A percentile compares a stretch with the other conserved stretches of the same genome.
Conservation (phyloP, 2,329 filamentous ascomycete genomes). For the Diaporthe humulicola region DNA sequence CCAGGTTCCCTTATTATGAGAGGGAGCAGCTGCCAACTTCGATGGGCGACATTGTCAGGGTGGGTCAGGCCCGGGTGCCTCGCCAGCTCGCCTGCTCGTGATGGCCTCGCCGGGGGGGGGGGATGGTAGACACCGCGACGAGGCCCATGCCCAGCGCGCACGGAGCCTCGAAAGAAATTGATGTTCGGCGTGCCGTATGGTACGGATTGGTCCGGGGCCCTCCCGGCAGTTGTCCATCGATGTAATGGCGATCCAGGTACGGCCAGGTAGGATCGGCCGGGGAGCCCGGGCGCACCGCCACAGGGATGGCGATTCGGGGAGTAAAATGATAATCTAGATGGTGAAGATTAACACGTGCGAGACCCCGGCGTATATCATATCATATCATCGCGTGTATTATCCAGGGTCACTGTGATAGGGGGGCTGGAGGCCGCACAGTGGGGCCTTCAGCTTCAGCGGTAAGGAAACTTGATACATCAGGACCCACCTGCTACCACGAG, state of each 20-base stretch:
- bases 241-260: conserved; percentile 1
- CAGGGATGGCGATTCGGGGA: conserved; percentile 6
- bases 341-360: conserved; percentile 14
- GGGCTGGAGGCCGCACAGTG: conserved; percentile 2
- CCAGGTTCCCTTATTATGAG: background rate
- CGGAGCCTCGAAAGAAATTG: conserved; percentile 14
- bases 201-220: conserved; percentile 21
- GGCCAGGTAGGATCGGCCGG: conserved; percentile 8
- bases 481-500: background rate
- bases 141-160: conserved; percentile 27
- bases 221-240: conserved; percentile 4
- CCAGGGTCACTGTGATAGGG: conserved; percentile 16
- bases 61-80: background rate
- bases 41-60: conserved; percentile 21
- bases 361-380: conserved; percentile 3
- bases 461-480: background rate
- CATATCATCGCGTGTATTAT: background rate
- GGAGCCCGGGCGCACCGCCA: conserved; percentile 22
- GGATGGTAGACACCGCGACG: background rate
- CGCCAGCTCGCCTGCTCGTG: conserved; percentile 4
- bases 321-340: background rate
- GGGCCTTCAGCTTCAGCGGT: conserved; percentile 7
- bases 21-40: conserved; percentile 7
- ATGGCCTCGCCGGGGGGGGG: conserved; percentile 26
- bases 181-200: background rate